phyloP scores from a whole-genome alignment of 257 asterid genomes.

The Lantana camara region DNA sequence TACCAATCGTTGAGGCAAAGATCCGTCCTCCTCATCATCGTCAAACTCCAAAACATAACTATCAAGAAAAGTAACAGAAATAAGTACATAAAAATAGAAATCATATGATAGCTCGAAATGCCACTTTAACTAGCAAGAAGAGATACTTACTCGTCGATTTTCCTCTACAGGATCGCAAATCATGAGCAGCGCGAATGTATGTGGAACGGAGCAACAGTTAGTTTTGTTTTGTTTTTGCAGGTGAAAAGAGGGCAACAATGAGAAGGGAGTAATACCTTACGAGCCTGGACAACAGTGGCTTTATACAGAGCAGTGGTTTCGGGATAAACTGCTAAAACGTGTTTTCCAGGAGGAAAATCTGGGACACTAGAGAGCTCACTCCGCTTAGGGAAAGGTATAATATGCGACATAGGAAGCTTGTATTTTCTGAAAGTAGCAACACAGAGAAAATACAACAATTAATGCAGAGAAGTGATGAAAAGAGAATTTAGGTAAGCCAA shows the following conservation, averaged over 20 bases:
- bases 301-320: constrained; percentile 93
- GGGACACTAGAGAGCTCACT: constrained; percentile 66
- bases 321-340: constrained; percentile 95
- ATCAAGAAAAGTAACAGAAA: constrained; percentile 29
- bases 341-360: constrained; percentile 84
- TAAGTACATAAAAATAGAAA: neutral
- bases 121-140: neutral
- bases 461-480: neutral
- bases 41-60: constrained; percentile 90
- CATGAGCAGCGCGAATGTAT: constrained; percentile 31
- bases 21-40: constrained; percentile 95
- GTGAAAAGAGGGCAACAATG: constrained; percentile 1
- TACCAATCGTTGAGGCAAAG: constrained; percentile 74
- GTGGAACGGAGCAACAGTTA: constrained; percentile 37
- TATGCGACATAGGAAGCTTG: constrained; percentile 87
- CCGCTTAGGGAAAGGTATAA: constrained; percentile 89
- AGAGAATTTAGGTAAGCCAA: neutral
- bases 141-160: constrained; percentile 81
- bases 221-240: constrained; percentile 28
- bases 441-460: constrained; percentile 13
- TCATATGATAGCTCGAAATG: neutral
- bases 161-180: constrained; percentile 58
- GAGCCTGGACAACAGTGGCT: constrained; percentile 90
- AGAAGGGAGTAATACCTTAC: constrained; percentile 58
- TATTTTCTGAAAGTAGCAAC: constrained; percentile 70